phyloP scores from a whole-genome alignment of 164 flowering plant species.

The Annona cherimola region DNA sequence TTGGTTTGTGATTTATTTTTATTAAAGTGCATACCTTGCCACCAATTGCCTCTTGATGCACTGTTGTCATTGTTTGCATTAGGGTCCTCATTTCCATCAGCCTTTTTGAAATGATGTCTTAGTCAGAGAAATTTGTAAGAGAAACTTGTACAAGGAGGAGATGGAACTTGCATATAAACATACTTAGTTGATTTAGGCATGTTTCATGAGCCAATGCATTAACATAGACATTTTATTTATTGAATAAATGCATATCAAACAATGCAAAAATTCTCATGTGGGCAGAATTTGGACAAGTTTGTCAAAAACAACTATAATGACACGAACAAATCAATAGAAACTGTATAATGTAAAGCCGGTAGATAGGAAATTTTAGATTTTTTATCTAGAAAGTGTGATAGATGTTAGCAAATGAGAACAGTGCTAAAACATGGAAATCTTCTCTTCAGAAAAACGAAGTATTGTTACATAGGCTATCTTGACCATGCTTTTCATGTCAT shows the following conservation, averaged over 20 bases:
- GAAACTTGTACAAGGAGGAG: neutral
- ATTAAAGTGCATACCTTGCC: conserved; percentile 10
- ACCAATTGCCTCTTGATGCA: conserved; percentile 81
- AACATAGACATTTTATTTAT: no score
- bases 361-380: no score
- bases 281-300: no score
- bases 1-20: neutral
- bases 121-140: neutral
- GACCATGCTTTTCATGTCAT: neutral
- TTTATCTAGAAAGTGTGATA: neutral
- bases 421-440: neutral
- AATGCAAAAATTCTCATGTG: no score
- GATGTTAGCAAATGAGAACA: neutral
- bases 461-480: neutral
- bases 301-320: no score
- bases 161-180: neutral
- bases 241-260: no score
- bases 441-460: neutral
- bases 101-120: conserved; percentile 43
- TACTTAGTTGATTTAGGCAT: neutral
- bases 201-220: no score
- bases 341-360: no score
- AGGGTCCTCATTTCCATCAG: conserved; percentile 44
- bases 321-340: no score
- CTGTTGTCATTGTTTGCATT: conserved; percentile 32